Evolutionary conservation across 2,329 filamentous ascomycete genomes (phyloP).

Genomic region (Ophiognomonia clavigignenti-juglandacearum): DNA sequence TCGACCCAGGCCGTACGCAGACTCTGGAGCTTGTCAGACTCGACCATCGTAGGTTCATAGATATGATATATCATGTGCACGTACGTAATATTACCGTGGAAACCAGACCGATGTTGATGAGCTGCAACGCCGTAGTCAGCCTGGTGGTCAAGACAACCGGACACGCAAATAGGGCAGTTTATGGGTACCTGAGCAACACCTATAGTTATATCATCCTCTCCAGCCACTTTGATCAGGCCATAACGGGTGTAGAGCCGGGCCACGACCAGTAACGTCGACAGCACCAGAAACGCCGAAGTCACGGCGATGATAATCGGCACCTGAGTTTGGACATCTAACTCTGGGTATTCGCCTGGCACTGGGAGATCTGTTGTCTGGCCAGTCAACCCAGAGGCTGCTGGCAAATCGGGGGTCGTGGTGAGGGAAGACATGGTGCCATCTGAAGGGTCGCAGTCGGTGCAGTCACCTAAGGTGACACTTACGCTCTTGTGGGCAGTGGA

Average conservation of each 20-base stretch:
- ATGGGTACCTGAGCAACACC: conserved; percentile 20
- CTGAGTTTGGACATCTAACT: conserved; percentile 22
- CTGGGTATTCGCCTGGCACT: conserved; percentile 18
- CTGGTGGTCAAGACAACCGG: background rate
- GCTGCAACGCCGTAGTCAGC: background rate
- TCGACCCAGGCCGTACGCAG: conserved; percentile 22
- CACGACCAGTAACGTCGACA: conserved; percentile 21
- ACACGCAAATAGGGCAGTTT: no score
- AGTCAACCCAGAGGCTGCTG: conserved; percentile 3
- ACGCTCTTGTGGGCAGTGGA: no score
- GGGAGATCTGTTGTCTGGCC: conserved; percentile 10
- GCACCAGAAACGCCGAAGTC: conserved; percentile 20
- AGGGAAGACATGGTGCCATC: conserved; percentile 9
- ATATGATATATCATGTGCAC: background rate
- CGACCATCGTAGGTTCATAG: background rate
- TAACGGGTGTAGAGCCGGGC: conserved; percentile 26
- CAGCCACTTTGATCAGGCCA: conserved; percentile 20
- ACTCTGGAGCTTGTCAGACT: conserved; percentile 14
- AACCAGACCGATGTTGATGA: conserved; percentile 20
- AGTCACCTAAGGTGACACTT: background rate
- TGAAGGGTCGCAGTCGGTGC: background rate
- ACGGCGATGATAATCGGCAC: conserved; percentile 22
- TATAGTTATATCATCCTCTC: conserved; percentile 25
- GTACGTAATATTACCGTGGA: conserved; percentile 20
- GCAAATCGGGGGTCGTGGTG: conserved; percentile 1